These are phyloP conservation scores for Yamadazyma phyllophila DNA, from an alignment of 805 yeast genomes.

Conservation along the genomic window DNA sequence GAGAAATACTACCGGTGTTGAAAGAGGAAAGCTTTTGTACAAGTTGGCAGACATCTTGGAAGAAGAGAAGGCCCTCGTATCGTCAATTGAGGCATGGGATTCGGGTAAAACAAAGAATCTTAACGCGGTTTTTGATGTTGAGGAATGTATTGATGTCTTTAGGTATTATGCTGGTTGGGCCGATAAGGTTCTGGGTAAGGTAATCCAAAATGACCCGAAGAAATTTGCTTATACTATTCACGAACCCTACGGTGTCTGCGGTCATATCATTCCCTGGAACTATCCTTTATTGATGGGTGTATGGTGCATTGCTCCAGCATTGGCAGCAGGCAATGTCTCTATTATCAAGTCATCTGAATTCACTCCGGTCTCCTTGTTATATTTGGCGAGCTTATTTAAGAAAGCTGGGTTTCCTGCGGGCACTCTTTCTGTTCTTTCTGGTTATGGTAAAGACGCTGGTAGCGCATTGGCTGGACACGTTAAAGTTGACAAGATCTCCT, in stretches of 20 bases:
- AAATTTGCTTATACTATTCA: slow-evolving; percentile 66
- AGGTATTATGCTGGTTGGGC: slow-evolving; percentile 64
- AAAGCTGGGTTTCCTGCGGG: slow-evolving; percentile 78
- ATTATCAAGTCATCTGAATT: slow-evolving; percentile 74
- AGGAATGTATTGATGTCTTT: slow-evolving; percentile 43
- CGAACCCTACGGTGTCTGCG: slow-evolving; percentile 51
- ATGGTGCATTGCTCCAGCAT: slow-evolving; percentile 82
- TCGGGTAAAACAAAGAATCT: slow-evolving; percentile 45
- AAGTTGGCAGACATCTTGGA: slow-evolving; percentile 38
- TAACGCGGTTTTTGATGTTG: slow-evolving; percentile 51
- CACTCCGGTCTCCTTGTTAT: slow-evolving; percentile 69
- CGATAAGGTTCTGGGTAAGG: slow-evolving; percentile 52
- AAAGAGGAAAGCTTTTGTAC: slow-evolving; percentile 35
- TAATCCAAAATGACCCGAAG: slow-evolving; percentile 42
- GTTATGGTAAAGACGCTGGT: slow-evolving; percentile 70
- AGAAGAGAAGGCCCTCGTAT: slow-evolving; percentile 30
- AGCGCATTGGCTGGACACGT: slow-evolving; percentile 60
- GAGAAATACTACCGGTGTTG: slow-evolving; percentile 46
- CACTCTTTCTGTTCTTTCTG: slow-evolving; percentile 68
- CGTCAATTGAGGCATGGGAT: slow-evolving; percentile 46
- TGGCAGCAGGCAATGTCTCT: slow-evolving; percentile 74
- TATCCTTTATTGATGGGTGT: slow-evolving; percentile 60
- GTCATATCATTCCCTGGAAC: slow-evolving; percentile 48
- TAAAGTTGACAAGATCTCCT: slow-evolving; percentile 57
- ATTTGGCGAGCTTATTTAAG: slow-evolving; percentile 54